phyloP scores from a whole-genome alignment of 1,284 basidiomycete genomes.

The Volvariella volvacea region DNA sequence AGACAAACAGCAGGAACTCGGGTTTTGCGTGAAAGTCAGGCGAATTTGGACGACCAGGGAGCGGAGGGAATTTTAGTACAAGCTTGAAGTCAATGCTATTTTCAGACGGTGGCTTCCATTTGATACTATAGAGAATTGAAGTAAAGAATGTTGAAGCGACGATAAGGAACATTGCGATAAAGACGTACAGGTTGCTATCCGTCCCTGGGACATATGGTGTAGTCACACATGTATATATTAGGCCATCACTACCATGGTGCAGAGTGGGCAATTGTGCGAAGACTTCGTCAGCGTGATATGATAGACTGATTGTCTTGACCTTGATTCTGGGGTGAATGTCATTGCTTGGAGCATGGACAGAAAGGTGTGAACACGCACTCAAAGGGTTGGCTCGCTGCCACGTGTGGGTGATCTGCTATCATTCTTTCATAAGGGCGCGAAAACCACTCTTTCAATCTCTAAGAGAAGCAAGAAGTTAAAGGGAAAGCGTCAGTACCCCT shows the following conservation, averaged over 20 bases:
- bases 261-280: conserved; percentile 84
- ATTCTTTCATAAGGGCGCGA: conserved; percentile 75
- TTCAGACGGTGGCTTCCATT: conserved; percentile 99
- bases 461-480: conserved; percentile 12
- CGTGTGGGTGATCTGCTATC: conserved; percentile 60
- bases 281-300: conserved; percentile 85
- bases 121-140: conserved; percentile 56
- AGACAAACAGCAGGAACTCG: conserved; percentile 77
- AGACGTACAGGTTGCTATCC: conserved; percentile 80
- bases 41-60: conserved; percentile 39
- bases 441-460: conserved; percentile 85
- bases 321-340: conserved; percentile 49
- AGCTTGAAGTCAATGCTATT: conserved; percentile 99
- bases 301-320: conserved; percentile 86
- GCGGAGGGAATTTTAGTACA: conserved; percentile 84
- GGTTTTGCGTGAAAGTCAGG: conserved; percentile 87
- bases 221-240: conserved; percentile 93
- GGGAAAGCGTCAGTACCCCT: not conserved
- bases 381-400: conserved; percentile 70
- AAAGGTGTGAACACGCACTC: conserved; percentile 56
- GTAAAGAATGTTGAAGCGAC: not conserved
- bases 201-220: conserved; percentile 87
- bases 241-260: conserved; percentile 91
- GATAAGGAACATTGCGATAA: conserved; percentile 4
- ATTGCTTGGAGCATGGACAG: conserved; percentile 1